A percentile compares a stretch with the other conserved stretches of the same genome.
Evolutionary conservation across 768 basidiomycete species (phyloP).

Genomic region (Trametes elegans): DNA sequence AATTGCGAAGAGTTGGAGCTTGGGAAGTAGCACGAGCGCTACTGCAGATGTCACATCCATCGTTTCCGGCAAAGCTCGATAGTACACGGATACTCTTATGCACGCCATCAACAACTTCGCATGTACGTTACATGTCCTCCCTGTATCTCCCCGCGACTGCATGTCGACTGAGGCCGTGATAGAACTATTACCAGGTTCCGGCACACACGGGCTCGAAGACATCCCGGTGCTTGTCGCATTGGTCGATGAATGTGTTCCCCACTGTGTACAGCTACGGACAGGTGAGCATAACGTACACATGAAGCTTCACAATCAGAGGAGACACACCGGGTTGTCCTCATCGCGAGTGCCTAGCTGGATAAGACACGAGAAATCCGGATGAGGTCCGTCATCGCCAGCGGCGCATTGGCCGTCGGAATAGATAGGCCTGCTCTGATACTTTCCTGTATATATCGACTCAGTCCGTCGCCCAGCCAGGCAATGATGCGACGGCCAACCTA

Average conservation of each 20-base stretch:
- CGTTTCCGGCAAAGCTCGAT: too few species aligned
- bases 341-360: constrained; percentile 8
- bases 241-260: constrained; percentile 6
- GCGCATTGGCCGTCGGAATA: background rate
- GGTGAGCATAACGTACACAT: background rate
- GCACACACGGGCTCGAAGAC: background rate
- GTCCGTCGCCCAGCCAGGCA: background rate
- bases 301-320: background rate
- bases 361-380: constrained; percentile 1
- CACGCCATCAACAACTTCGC: too few species aligned
- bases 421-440: background rate
- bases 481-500: background rate
- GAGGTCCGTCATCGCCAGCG: background rate
- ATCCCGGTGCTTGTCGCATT: constrained; percentile 1
- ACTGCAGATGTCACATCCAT: too few species aligned
- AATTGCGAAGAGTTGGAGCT: too few species aligned
- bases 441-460: too few species aligned
- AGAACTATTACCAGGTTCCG: background rate
- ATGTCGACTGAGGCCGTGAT: too few species aligned
- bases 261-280: background rate
- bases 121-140: too few species aligned
- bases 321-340: constrained; percentile 5
- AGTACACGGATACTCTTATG: too few species aligned
- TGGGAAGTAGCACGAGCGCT: too few species aligned
- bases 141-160: too few species aligned